Conservation (phyloP, 2,329 filamentous ascomycete species). For the Aspergillus eucalypticola region DNA sequence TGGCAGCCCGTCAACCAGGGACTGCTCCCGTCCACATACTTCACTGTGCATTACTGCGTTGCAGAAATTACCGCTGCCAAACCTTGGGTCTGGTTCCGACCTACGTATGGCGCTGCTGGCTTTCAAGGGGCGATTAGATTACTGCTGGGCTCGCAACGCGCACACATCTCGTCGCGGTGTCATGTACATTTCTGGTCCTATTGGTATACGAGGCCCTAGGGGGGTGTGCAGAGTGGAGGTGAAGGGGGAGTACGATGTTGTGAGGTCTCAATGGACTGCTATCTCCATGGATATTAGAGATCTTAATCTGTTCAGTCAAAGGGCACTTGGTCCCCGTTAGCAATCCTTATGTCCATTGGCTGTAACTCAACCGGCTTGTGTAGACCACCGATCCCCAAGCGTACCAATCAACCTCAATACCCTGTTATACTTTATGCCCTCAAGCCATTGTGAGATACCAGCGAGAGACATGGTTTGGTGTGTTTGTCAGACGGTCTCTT, state of each 20-base stretch:
- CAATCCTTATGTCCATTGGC: neutral
- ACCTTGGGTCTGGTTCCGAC: conserved; percentile 37
- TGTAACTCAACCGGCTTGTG: neutral
- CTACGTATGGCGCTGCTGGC: conserved; percentile 34
- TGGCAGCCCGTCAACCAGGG: conserved; percentile 17
- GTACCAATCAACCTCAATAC: no score
- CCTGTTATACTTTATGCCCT: neutral
- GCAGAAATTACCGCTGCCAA: conserved; percentile 36
- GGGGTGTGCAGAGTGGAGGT: conserved; percentile 40
- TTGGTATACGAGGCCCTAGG: conserved; percentile 35
- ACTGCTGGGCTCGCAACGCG: conserved; percentile 22
- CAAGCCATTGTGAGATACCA: neutral
- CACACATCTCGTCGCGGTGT: conserved; percentile 32
- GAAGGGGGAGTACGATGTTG: conserved; percentile 38
- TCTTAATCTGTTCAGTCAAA: conserved; percentile 30
- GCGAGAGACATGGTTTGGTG: no score
- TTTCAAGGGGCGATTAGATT: conserved; percentile 33
- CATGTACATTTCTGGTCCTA: conserved; percentile 37
- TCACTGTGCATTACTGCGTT: conserved; percentile 35
- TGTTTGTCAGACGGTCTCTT: no score
- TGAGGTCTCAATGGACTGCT: conserved; percentile 29
- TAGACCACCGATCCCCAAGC: neutral
- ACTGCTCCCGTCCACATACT: conserved; percentile 23
- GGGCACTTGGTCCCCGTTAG: conserved; percentile 23
- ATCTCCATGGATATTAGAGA: conserved; percentile 36